These are phyloP conservation scores for Pseudogymnoascus sp. DNA, from an alignment of 2,329 filamentous ascomycete species.

Conservation along the genomic window DNA sequence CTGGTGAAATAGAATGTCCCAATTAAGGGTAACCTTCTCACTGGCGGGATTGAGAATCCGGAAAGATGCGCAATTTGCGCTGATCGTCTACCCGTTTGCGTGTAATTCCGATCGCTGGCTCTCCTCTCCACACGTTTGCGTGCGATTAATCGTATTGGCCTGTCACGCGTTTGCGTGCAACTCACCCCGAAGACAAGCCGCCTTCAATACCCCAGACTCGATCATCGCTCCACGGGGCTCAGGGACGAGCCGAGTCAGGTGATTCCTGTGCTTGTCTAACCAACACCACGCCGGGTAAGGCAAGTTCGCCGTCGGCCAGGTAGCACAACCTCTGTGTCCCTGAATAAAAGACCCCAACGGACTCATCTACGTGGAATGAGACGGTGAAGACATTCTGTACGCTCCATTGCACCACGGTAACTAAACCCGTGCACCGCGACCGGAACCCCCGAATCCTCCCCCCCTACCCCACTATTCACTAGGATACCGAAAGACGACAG, in stretches of 20 bases:
- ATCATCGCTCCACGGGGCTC: not conserved
- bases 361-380: not conserved
- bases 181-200: slow-evolving; percentile 20
- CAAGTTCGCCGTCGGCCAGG: not conserved
- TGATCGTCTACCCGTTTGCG: not conserved
- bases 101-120: slow-evolving; percentile 18
- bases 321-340: not conserved
- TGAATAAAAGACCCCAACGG: not conserved
- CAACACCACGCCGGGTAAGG: not conserved
- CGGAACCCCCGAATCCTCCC: not conserved
- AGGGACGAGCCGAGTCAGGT: not conserved
- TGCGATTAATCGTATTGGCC: slow-evolving; percentile 17
- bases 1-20: not conserved
- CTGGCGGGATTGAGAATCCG: not conserved
- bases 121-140: not conserved
- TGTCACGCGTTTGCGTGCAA: slow-evolving; percentile 18
- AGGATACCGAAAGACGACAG: not conserved
- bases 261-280: not conserved
- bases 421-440: not conserved
- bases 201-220: not conserved
- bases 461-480: not conserved
- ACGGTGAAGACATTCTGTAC: not conserved
- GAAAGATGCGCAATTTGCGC: not conserved
- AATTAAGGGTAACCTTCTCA: not conserved
- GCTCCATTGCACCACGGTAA: not conserved